Conservation (phyloP, 2,329 filamentous ascomycete genomes). For the Fusarium sp. region DNA sequence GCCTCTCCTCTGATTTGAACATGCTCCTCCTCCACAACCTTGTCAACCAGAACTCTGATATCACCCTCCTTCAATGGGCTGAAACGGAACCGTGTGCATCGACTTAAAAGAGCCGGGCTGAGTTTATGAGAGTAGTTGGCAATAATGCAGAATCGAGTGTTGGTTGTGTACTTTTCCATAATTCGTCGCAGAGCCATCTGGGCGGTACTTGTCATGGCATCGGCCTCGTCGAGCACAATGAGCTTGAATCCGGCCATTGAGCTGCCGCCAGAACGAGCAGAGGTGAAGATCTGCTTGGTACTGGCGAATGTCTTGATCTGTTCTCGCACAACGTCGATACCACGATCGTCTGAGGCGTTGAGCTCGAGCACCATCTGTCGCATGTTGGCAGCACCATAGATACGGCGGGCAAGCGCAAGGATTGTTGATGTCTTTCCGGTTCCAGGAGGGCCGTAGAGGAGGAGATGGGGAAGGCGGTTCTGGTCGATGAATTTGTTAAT, state of each 20-base stretch:
- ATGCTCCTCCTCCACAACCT: slow-evolving; percentile 86
- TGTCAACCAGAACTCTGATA: slow-evolving; percentile 86
- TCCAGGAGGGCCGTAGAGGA: slow-evolving; percentile 95
- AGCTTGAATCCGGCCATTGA: slow-evolving; percentile 86
- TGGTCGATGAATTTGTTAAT: slow-evolving; percentile 98
- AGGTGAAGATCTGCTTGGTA: slow-evolving; percentile 93
- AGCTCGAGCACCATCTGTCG: slow-evolving; percentile 98
- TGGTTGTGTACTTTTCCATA: slow-evolving; percentile 99
- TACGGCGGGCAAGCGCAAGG: slow-evolving; percentile 88
- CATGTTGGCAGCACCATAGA: slow-evolving; percentile 93
- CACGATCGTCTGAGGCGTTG: slow-evolving; percentile 96
- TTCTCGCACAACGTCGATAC: slow-evolving; percentile 97
- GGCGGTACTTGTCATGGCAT: slow-evolving; percentile 98
- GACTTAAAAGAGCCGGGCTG: slow-evolving; percentile 88
- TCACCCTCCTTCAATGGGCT: slow-evolving; percentile 91
- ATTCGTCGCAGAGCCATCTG: slow-evolving; percentile 97
- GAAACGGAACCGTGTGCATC: slow-evolving; percentile 95
- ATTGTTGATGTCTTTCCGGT: slow-evolving; percentile 98
- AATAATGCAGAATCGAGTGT: slow-evolving; percentile 97
- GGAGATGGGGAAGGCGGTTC: slow-evolving; percentile 92
- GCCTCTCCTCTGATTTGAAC: slow-evolving; percentile 87
- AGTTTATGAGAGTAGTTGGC: slow-evolving; percentile 99
- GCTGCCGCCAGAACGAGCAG: slow-evolving; percentile 54
- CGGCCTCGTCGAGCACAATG: slow-evolving; percentile 98
- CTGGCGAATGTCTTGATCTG: slow-evolving; percentile 99